A percentile compares a stretch with the other conserved stretches of the same genome.
Conservation (phyloP, 2,329 filamentous ascomycete genomes). For the Cladorrhinum sp. region DNA sequence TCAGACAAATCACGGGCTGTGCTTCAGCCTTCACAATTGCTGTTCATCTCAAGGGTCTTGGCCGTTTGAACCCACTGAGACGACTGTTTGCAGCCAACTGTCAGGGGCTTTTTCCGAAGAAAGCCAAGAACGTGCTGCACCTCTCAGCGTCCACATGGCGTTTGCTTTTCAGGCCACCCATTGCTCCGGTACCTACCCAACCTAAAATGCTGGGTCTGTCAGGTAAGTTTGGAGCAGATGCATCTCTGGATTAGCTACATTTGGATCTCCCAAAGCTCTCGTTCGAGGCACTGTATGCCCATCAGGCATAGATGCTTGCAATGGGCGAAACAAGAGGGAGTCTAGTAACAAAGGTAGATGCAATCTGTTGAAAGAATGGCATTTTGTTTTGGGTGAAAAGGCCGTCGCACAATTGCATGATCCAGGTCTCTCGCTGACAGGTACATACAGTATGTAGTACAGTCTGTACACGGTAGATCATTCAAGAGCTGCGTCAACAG, state of each 20-base stretch:
- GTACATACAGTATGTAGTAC: not conserved
- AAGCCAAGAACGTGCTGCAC: not conserved
- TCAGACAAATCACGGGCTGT: not conserved
- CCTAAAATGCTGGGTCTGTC: too few species aligned
- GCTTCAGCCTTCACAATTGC: not conserved
- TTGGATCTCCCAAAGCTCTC: too few species aligned
- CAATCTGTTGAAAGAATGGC: too few species aligned
- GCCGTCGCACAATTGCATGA: too few species aligned
- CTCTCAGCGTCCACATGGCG: not conserved
- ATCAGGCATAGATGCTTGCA: too few species aligned
- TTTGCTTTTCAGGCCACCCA: not conserved
- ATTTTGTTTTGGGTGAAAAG: too few species aligned
- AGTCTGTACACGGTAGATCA: not conserved
- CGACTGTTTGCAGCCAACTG: too few species aligned
- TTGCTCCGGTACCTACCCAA: not conserved
- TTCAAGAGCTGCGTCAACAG: not conserved
- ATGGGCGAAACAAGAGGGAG: too few species aligned
- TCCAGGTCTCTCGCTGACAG: not conserved
- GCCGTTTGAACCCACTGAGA: not conserved
- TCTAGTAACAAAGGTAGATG: too few species aligned
- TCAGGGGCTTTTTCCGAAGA: not conserved
- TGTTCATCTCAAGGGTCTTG: not conserved
- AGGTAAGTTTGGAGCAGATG: too few species aligned
- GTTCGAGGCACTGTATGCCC: too few species aligned
- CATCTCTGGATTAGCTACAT: too few species aligned